Evolutionary conservation across 2,329 filamentous ascomycete genomes (phyloP), one percentile per base, ranked within the genome.

Genomic region (Fusarium nygamai): DNA sequence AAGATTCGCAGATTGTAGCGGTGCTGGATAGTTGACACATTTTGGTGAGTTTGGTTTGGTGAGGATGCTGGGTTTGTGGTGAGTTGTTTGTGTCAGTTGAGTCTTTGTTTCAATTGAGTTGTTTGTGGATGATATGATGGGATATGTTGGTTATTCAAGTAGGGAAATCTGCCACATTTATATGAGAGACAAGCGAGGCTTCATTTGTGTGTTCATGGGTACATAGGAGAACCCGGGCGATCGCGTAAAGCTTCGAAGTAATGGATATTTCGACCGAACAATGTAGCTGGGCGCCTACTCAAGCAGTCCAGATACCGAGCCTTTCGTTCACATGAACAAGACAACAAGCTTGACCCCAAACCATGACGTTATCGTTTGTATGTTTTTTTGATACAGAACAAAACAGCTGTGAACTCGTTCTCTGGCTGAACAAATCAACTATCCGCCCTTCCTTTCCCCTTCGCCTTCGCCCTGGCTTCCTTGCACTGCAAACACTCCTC

Each of bases 401-500:
- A 38, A 5, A 19, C 2, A 36, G 19, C 34, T 9, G 8, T 38
- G 36, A 19, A 38, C 9, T 19, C 17, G 36, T 38, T 19, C 17
- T 38, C 36, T 1, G 36, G 11, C 11, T 9, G 20, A 20, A 20
- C 9, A 11, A 20, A 38, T 38, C 36, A 20, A 38, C 36, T 11
- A 9, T 20, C 33, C 9, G 16, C 43, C 16, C 10, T 51, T n/a
- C 39, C 20, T 38, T 34, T 38, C 0, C 51, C 36, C 20, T 43
- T 43, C 2, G 16, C 20, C 20, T 8, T 29, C 8, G 24, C 5
- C 11, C n/a, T 31, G 2, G 19, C 24, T 24, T 64, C 31, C 19
- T 38, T 43, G 29, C 67, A 72, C n/a, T 31, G 34, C 6, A 69
- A 48, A 41, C 69, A 72, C 41, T 72, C 67, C 29, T 63, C 62